These are phyloP conservation scores for Psilocybe sp. DNA, from an alignment of 768 basidiomycete genomes.

Conservation along the genomic window DNA sequence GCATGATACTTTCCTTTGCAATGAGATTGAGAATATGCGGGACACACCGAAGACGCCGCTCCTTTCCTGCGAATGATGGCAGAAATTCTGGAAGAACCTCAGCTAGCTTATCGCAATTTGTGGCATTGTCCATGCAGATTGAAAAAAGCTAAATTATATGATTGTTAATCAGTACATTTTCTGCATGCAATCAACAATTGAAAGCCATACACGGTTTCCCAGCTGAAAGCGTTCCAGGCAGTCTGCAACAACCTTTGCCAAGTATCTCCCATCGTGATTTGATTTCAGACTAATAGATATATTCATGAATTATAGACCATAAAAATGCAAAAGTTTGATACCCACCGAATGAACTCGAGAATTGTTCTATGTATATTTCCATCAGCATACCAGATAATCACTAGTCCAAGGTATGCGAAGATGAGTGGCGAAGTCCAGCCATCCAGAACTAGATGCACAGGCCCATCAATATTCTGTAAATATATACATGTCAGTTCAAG, in stretches of 20 bases:
- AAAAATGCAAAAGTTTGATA: no score
- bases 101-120: conserved; percentile 26
- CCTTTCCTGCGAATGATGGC: conserved; percentile 18
- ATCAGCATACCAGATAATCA: conserved; percentile 25
- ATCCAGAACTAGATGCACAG: conserved; percentile 30
- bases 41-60: conserved; percentile 22
- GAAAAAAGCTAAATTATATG: conserved; percentile 21
- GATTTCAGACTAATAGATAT: conserved; percentile 23
- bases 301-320: no score
- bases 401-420: conserved; percentile 27
- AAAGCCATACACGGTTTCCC: conserved; percentile 19
- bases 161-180: conserved; percentile 1
- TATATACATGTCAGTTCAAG: no score
- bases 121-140: conserved; percentile 29
- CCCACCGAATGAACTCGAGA: conserved; percentile 31
- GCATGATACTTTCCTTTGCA: conserved; percentile 27
- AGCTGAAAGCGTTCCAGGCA: conserved; percentile 26
- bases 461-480: conserved; percentile 10
- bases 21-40: conserved; percentile 30
- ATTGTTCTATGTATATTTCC: conserved; percentile 25
- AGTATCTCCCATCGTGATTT: conserved; percentile 25
- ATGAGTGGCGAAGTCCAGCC: conserved; percentile 31
- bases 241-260: conserved; percentile 21
- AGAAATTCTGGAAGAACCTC: conserved; percentile 14
- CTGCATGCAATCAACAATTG: neutral